Percentiles rank a stretch among this genome's conserved stretches.
phyloP scores from a whole-genome alignment of 306 rosid species.

The Castanea sativa region DNA sequence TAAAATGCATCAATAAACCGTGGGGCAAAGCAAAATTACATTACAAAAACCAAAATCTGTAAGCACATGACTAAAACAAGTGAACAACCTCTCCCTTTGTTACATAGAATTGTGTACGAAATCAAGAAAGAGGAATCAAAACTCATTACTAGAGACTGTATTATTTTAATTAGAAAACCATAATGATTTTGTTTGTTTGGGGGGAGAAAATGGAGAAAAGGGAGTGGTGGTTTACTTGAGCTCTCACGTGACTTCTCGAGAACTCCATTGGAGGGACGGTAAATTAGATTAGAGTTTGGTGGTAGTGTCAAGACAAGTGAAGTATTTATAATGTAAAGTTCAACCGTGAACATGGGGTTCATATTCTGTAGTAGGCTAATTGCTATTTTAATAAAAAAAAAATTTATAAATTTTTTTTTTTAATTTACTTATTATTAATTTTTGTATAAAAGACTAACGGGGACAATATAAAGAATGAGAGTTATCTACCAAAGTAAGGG shows the following conservation, averaged over 20 bases:
- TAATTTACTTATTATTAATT: not conserved
- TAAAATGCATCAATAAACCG: too few species aligned
- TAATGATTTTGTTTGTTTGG: not conserved
- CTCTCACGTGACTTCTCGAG: slow-evolving; percentile 7
- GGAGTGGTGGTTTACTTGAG: slow-evolving; percentile 26
- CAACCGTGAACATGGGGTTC: not conserved
- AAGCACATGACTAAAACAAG: too few species aligned
- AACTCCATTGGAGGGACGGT: slow-evolving; percentile 13
- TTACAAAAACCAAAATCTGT: not conserved
- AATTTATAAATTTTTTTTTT: too few species aligned
- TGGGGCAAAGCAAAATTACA: not conserved
- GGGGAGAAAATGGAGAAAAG: not conserved
- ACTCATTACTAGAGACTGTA: too few species aligned
- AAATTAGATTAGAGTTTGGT: slow-evolving; percentile 9
- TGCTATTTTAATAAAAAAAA: not conserved
- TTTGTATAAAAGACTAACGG: not conserved
- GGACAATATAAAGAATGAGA: not conserved
- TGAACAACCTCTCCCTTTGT: too few species aligned
- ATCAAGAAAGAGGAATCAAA: too few species aligned
- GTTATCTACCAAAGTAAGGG: not conserved
- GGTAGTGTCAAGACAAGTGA: slow-evolving; percentile 1
- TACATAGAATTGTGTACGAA: too few species aligned
- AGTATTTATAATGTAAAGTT: slow-evolving; percentile 6
- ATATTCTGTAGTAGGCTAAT: not conserved
- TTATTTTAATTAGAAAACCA: not conserved